Evolutionary conservation across 2,329 filamentous ascomycete genomes (phyloP), one percentile per base, ranked within the genome.

Genomic region (Arthrobotrys sphaeroides): DNA sequence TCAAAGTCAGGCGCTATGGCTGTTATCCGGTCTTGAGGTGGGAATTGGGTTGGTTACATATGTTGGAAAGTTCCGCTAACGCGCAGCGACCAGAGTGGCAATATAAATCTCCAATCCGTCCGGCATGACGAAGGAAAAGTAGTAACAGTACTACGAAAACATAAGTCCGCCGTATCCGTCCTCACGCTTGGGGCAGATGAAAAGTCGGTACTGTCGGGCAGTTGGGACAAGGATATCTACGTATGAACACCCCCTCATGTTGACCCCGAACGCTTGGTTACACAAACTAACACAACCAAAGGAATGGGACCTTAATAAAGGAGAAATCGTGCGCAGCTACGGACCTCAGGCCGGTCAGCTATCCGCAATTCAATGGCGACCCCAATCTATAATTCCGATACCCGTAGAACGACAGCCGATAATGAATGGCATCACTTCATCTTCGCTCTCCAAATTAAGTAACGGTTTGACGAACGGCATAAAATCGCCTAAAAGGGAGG

Each of bases 231-330:
- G 83, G 91, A 88, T 16, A 90, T 98, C 0, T 88, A 93, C 62
- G 73, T 76, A 69, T 3, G 59, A 36, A 28, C 57, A 33, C 22
- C 42, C 24, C 1, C n/a, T n/a, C n/a, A 18, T 6, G 16, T 55
- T 31, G 9, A 55, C 42, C 31, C 9, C 16, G 13, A 42, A 45
- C 28, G 28, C 28, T 3, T 38, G n/a, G 26, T 20, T n/a, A 20
- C 16, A 33, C 20, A 26, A 24, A 40, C 64, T 75, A 65, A 75
- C 28, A 47, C 9, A 5, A 0, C 53, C 22, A 3, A 53, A 76
- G 73, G 94, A 98, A 81, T 99, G 95, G 95, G 95, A 98, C 82
- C 83, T 99, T 24, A 93, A 98, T 80, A 95, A 89, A 0, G 95
- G 95, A 0, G 86, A 91, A 79, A 86, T 91, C 5, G 90, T 89